Evolutionary conservation across 2,329 filamentous ascomycete species (phyloP).

Genomic region (Neurospora sp.): DNA sequence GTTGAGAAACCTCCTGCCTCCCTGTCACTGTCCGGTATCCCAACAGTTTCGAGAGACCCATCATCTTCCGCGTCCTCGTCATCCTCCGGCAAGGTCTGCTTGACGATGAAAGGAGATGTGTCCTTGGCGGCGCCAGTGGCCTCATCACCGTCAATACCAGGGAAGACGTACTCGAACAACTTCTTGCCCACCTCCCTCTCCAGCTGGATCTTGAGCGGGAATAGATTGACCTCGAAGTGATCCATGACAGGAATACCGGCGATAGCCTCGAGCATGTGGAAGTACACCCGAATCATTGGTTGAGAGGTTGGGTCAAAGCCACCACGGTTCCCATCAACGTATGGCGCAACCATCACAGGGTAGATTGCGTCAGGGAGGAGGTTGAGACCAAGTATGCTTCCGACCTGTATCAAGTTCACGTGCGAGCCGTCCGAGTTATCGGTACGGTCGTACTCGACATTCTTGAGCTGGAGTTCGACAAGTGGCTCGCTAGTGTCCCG

Average conservation of each 20-base stretch:
- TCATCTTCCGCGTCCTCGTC: constrained; percentile 39
- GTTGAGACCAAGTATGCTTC: constrained; percentile 80
- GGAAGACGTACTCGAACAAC: constrained; percentile 96
- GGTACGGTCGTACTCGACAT: constrained; percentile 86
- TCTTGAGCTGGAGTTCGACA: constrained; percentile 84
- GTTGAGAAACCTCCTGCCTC: constrained; percentile 40
- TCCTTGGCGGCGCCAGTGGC: constrained; percentile 30
- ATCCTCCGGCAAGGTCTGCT: constrained; percentile 32
- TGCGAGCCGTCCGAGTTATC: constrained; percentile 97
- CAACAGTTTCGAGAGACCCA: constrained; percentile 28
- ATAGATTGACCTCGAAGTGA: constrained; percentile 88
- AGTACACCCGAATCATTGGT: constrained; percentile 89
- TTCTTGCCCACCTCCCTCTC: constrained; percentile 88
- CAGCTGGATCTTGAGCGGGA: constrained; percentile 86
- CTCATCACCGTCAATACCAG: constrained; percentile 57
- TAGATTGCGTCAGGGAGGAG: constrained; percentile 84
- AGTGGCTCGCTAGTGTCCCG: constrained; percentile 78
- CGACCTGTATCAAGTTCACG: constrained; percentile 81
- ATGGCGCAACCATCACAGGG: constrained; percentile 90
- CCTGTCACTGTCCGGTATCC: constrained; percentile 33
- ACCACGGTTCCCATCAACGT: constrained; percentile 56
- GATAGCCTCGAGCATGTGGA: constrained; percentile 97
- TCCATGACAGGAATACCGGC: constrained; percentile 96
- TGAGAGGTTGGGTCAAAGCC: constrained; percentile 46
- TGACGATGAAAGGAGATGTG: constrained; percentile 50